A percentile compares a stretch with the other conserved stretches of the same genome.
phyloP scores from a whole-genome alignment of 2,329 filamentous ascomycete genomes.

The Coniochaeta prunicola region DNA sequence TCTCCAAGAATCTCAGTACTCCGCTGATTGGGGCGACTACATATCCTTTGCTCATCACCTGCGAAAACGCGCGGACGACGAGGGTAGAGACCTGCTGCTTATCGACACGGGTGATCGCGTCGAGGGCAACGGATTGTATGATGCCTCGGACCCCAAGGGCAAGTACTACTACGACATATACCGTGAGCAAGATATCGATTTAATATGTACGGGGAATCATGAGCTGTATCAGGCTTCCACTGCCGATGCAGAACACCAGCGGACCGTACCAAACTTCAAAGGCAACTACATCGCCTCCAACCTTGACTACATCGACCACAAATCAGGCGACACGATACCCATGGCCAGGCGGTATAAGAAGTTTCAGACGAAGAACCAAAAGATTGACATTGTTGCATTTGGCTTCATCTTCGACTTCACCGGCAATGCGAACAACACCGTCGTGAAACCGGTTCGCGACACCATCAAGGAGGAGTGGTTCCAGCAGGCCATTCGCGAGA shows the following conservation, averaged over 20 bases:
- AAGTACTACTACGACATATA: conserved; percentile 84
- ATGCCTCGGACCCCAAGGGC: conserved; percentile 81
- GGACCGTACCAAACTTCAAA: conserved; percentile 76
- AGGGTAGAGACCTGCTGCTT: conserved; percentile 80
- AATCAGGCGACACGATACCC: conserved; percentile 63
- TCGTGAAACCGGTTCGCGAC: conserved; percentile 72
- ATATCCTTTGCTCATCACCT: conserved; percentile 85
- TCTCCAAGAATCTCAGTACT: conserved; percentile 86
- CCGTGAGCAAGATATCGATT: conserved; percentile 72
- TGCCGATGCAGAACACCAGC: conserved; percentile 68
- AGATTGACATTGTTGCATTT: conserved; percentile 76
- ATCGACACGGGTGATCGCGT: conserved; percentile 90
- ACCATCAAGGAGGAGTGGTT: conserved; percentile 86
- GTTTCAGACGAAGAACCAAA: conserved; percentile 86
- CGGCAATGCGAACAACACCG: conserved; percentile 82
- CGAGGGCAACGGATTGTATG: conserved; percentile 91
- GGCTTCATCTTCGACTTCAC: conserved; percentile 95
- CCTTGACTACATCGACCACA: conserved; percentile 74
- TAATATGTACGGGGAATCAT: conserved; percentile 87
- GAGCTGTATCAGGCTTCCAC: conserved; percentile 82
- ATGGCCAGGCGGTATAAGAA: conserved; percentile 79
- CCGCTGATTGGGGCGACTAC: conserved; percentile 97
- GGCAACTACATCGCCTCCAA: conserved; percentile 85
- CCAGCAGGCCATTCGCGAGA: conserved; percentile 72
- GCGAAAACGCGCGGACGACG: conserved; percentile 67